Percentiles rank a stretch among this genome's conserved stretches.
Evolutionary conservation across 2,329 filamentous ascomycete genomes (phyloP).

Genomic region (Aspergillus felis): DNA sequence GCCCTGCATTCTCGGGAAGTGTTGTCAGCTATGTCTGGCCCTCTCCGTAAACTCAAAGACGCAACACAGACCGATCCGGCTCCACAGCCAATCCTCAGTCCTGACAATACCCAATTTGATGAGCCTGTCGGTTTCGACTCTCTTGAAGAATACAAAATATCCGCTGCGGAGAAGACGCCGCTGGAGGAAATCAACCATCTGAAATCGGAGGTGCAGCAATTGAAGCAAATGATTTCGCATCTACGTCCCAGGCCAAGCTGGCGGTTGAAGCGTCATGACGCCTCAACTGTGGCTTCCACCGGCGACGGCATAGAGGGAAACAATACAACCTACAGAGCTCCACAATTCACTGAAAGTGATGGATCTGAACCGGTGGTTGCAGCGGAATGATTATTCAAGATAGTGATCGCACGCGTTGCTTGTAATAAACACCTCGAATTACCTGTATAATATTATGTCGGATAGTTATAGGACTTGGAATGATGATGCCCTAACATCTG

Average conservation of each 20-base stretch:
- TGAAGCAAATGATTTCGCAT: constrained; percentile 28
- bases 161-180: constrained; percentile 4
- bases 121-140: neutral
- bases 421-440: neutral
- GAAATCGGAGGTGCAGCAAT: constrained; percentile 26
- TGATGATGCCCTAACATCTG: neutral
- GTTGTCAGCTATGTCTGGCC: constrained; percentile 16
- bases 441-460: neutral
- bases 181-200: constrained; percentile 24
- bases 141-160: neutral
- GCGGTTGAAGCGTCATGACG: neutral
- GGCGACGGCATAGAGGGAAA: neutral
- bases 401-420: neutral
- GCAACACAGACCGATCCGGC: neutral
- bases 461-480: neutral
- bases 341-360: neutral
- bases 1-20: constrained; percentile 23
- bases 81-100: neutral
- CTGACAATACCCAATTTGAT: neutral
- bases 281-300: neutral
- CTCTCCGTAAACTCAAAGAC: constrained; percentile 2
- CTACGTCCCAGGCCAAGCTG: neutral
- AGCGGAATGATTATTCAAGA: neutral
- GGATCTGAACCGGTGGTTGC: neutral
- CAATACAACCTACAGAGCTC: neutral